Percentiles rank a stretch among this genome's conserved stretches.
Conservation (phyloP, 192 early-diverging fungal genomes). For the Thoreauomyces humboldtii region DNA sequence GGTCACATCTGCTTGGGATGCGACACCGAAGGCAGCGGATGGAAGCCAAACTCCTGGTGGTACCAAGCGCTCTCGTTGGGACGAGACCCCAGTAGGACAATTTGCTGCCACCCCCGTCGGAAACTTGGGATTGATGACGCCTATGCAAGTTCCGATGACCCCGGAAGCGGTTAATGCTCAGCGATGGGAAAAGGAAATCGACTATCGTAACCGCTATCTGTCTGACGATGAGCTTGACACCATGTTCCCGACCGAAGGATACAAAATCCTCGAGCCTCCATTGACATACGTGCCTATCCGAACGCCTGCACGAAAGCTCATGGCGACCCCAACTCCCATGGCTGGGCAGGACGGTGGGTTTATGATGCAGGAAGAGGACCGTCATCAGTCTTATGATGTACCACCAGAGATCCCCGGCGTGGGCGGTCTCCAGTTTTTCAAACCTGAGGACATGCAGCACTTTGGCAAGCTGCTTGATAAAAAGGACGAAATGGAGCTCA, state of each 20-base stretch:
- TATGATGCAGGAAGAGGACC: conserved; percentile 80
- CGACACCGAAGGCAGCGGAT: conserved; percentile 59
- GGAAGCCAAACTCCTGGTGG: conserved; percentile 54
- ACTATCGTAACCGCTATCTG: conserved; percentile 80
- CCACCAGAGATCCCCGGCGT: conserved; percentile 88
- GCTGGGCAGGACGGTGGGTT: conserved; percentile 68
- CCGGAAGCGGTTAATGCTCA: conserved; percentile 72
- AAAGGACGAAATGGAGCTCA: conserved; percentile 77
- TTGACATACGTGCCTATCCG: conserved; percentile 86
- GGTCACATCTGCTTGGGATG: conserved; percentile 56
- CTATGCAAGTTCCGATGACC: conserved; percentile 75
- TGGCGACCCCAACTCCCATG: conserved; percentile 89
- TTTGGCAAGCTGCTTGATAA: conserved; percentile 86
- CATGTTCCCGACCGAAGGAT: conserved; percentile 88
- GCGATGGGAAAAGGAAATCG: conserved; percentile 78
- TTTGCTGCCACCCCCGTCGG: conserved; percentile 81
- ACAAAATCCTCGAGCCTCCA: conserved; percentile 89
- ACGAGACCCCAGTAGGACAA: conserved; percentile 84
- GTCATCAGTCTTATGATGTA: conserved; percentile 54
- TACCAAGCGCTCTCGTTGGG: conserved; percentile 87
- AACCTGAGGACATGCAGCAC: conserved; percentile 95
- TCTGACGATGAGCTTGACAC: conserved; percentile 94
- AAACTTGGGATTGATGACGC: conserved; percentile 72
- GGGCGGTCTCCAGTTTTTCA: conserved; percentile 83
- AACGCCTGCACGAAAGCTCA: conserved; percentile 93